Base-by-base conservation (phyloP, 2,329 filamentous ascomycete genomes). In the Pseudonectria buxi region DNA sequence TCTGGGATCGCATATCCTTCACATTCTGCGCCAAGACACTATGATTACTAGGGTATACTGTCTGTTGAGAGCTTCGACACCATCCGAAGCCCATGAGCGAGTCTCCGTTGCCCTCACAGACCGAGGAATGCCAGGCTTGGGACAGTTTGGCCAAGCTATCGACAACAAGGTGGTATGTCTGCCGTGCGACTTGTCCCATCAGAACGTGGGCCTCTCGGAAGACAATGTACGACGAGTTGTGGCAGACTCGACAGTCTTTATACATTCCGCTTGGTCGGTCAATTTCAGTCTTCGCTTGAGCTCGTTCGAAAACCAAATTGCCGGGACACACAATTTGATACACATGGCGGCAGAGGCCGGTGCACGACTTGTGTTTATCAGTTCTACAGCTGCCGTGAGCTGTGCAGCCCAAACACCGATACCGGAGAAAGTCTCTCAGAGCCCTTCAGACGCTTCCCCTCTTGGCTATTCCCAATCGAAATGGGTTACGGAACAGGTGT, bases 1-100 rank as follows among this genome's bases (percentile, higher is more conserved):
- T 2, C 63, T 84, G 0, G 81, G 81, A 2, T 67, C 74, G 0
- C 77, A 81, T 44, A 60, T 81, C 2, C 44, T 56, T 4, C 28
- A 53, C 3, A 24, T 44, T 15, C 44, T 54, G 6, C 41, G 28
- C 0, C 28, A 37, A 2, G 35, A 49, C n/a, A 1, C 18, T 0
- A 3, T 24, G 0, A 7, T 50, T 1, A 15, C 30, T 1, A 51
- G 16, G 15, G 13, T 53, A 0, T 46, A 45, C 22, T 54, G 53
- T 9, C 32, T 86, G 13, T 68, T 84, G 0, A 51, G 59, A 11
- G 52, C 53, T 0, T 14, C 37, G 0, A 37, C 39, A 1, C 40
- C 44, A 1, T 22, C 14, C 0, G 26, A 16, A 2, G 50, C 50
- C 0, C 35, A 39, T 2, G 28, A 37, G 24, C 37, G 24, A 29